Base-by-base conservation (phyloP, 805 yeast genomes). In the Citeromyces matritensis region DNA sequence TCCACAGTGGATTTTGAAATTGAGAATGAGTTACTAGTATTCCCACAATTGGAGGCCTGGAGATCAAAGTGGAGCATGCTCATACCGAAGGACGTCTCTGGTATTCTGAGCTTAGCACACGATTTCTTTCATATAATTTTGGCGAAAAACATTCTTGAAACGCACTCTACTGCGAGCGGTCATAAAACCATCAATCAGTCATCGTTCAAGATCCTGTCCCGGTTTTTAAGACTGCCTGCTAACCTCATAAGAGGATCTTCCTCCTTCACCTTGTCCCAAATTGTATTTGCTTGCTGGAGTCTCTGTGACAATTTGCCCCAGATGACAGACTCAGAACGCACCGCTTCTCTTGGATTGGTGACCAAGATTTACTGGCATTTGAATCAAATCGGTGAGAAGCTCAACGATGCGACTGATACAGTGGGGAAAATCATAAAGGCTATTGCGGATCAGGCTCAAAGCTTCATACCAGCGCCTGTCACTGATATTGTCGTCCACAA, bases 351-450 rank as follows among this genome's bases (percentile, higher is more conserved):
- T 28, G 65, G 54, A 37, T 42, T 68, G 8, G 67, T 73, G 28
- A 60, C 75, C 0, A 57, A 57, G 33, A 60, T 67, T 6, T 72
- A 70, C 37, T 72, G 77, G 77, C 72, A 67, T 38, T 46, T 72
- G 37, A 69, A 65, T 36, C 60, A 67, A 19, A 62, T 68, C 37
- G 77, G 77, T 2, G 73, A 68, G 35, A 60, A 60, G 34, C 57
- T 59, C 41, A 69, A 68, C 39, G 77, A 70, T 42, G 73, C 73
- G 3, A 69, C 76, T 1, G 73, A 66, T 35, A 68, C 73, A 4
- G 71, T 72, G 25, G 75, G 76, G 2, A 60, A 60, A 32, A 65
- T 72, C 30, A 63, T 72, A 30, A 63, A 62, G 39, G 57, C 63
- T 17, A 47, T 72, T 17, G 67, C 69, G 17, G 72, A 65, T 31